Evolutionary conservation across 108 stramenopile species (phyloP), one percentile per base, ranked within the genome.

Genomic region (Cyclotella cryptica): DNA sequence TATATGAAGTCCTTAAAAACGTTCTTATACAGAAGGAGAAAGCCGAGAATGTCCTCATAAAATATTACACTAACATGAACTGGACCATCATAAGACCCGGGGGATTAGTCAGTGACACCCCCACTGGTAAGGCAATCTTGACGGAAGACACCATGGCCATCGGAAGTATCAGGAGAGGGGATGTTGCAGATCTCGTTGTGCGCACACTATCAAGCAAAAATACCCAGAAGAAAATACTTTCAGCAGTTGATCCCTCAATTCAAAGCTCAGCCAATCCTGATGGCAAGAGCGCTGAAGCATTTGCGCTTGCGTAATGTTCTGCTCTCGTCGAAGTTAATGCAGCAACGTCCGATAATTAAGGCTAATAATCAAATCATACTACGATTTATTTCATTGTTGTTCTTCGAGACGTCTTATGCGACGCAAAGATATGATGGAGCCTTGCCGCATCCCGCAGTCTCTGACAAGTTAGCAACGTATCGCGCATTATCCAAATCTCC

Each of bases 21-120:
- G 92, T 89, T 13, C 71, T 84, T 43, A 49, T 57, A 9, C 79
- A 80, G 46, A 84, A 84, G 44, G 74, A 85, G 62, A 91, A 89
- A 70, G 91, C 91, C 11, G 82, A 92, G 61, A 75, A 85, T 39
- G 84, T 95, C 27, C 84, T 98, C 18, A 92, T 90, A 51, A 95
- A 93, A 73, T 98, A 95, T 65, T 98, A 98, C 79, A 98, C 97
- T 47, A 98, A 97, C 74, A 88, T 86, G 69, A 93, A 97, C 53
- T 98, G 98, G 98, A 97, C 96, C 0, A 97, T 98, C 69, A 92
- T 98, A 19, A 90, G 98, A 19, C 98, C 98, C 17, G 98, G 98
- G 13, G 98, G 96, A 0, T 71, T 97, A 41, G 86, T 88, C 12
- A 84, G 77, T 27, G 96, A 93, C 52, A 72, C 86, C 0, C 79